Percentiles rank a stretch among this genome's conserved stretches.
Evolutionary conservation across 1,139 yeast genomes (phyloP).

Genomic region (Candida albicans): DNA sequence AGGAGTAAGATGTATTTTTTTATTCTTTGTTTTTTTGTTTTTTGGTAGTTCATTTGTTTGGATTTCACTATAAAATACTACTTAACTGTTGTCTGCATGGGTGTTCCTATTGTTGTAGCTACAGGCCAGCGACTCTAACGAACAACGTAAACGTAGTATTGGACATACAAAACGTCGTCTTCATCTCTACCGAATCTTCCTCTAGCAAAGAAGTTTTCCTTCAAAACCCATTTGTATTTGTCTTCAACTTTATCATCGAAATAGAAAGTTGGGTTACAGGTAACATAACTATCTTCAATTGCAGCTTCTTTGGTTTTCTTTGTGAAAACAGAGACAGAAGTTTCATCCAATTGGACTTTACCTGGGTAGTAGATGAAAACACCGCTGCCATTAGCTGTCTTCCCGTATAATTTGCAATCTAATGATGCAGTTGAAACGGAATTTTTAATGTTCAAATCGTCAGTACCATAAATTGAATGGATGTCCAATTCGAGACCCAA

Average conservation of each 20-base stretch:
- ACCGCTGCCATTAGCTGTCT: conserved; percentile 38
- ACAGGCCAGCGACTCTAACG: conserved; percentile 8
- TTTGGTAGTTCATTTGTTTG: neutral
- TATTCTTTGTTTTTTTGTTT: neutral
- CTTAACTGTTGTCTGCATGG: too few species aligned
- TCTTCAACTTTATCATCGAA: conserved; percentile 40
- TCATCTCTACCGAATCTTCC: conserved; percentile 53
- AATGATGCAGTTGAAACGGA: conserved; percentile 34
- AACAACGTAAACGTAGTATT: conserved; percentile 47
- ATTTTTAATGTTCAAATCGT: conserved; percentile 40
- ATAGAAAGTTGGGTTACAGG: conserved; percentile 43
- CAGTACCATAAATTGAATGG: conserved; percentile 37
- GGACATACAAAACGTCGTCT: conserved; percentile 45
- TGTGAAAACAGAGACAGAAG: conserved; percentile 33
- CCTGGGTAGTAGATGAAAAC: conserved; percentile 49
- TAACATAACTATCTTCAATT: conserved; percentile 48
- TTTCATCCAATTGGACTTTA: conserved; percentile 36
- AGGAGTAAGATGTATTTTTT: neutral
- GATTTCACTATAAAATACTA: too few species aligned
- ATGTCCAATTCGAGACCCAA: conserved; percentile 32
- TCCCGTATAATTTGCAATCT: conserved; percentile 51
- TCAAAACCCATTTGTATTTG: conserved; percentile 48
- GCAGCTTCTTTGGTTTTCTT: conserved; percentile 27
- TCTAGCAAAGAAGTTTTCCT: conserved; percentile 48
- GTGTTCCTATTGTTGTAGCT: too few species aligned